Evolutionary conservation across 805 yeast species (phyloP).

Genomic region (Lipomyces lipofer): DNA sequence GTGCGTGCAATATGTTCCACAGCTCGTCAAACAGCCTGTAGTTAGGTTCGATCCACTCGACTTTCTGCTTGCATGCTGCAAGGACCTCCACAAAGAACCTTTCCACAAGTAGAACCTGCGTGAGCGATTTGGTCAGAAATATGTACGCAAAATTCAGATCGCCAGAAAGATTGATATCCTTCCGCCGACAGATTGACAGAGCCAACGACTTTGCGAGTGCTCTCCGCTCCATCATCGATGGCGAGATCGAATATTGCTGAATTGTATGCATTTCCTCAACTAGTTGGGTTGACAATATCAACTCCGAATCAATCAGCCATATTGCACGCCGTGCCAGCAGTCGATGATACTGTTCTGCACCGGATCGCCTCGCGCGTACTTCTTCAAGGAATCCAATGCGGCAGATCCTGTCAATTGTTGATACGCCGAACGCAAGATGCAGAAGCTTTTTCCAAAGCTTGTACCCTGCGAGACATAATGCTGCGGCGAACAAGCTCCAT

Average conservation of each 20-base stretch:
- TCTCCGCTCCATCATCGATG: slow-evolving; percentile 4
- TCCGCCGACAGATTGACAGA: slow-evolving; percentile 18
- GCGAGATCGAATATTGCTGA: slow-evolving; percentile 6
- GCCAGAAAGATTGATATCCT: slow-evolving; percentile 16
- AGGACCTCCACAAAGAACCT: slow-evolving; percentile 7
- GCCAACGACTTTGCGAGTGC: slow-evolving; percentile 20
- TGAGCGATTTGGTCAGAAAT: slow-evolving; percentile 14
- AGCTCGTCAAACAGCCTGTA: background rate
- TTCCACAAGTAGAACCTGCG: slow-evolving; percentile 14
- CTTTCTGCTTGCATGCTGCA: background rate
- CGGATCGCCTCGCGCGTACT: slow-evolving; percentile 1
- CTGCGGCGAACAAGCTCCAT: background rate
- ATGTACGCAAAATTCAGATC: slow-evolving; percentile 5
- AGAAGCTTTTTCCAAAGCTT: slow-evolving; percentile 16
- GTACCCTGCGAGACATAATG: slow-evolving; percentile 5
- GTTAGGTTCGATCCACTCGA: slow-evolving; percentile 13
- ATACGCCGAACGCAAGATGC: slow-evolving; percentile 11
- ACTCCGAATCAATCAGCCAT: slow-evolving; percentile 29
- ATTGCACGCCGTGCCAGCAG: slow-evolving; percentile 22
- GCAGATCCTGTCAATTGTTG: slow-evolving; percentile 23
- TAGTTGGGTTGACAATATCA: slow-evolving; percentile 22
- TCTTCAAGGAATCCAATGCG: slow-evolving; percentile 20
- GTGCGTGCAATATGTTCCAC: slow-evolving; percentile 18
- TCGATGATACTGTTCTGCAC: slow-evolving; percentile 1
- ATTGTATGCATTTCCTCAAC: slow-evolving; percentile 13